Evolutionary conservation across 129 eudicot species (phyloP).

Genomic region (Flaveria robusta): DNA sequence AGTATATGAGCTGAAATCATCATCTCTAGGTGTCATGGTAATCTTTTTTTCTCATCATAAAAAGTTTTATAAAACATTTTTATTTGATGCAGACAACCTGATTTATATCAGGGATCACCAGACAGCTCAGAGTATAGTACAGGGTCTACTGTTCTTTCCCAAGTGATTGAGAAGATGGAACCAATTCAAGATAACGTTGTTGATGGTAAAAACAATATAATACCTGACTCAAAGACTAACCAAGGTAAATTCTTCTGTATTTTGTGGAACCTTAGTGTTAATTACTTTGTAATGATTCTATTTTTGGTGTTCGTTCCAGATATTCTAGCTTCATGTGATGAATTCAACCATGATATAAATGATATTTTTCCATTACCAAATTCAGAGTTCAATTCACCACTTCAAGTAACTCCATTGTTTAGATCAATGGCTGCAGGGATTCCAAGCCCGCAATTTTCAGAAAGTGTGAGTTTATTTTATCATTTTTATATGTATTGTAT

Average conservation of each 20-base stretch:
- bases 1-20: not conserved
- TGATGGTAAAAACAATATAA: slow-evolving; percentile 34
- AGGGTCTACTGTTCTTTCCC: slow-evolving; percentile 69
- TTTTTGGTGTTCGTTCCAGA: slow-evolving; percentile 29
- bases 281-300: not conserved
- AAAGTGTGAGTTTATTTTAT: slow-evolving; percentile 68
- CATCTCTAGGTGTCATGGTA: not conserved
- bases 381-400: slow-evolving; percentile 73
- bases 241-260: slow-evolving; percentile 23
- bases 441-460: slow-evolving; percentile 95
- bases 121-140: slow-evolving; percentile 93
- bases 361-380: slow-evolving; percentile 44
- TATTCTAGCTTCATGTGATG: slow-evolving; percentile 45
- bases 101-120: slow-evolving; percentile 67
- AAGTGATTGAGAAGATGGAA: slow-evolving; percentile 49
- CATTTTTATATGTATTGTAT: not conserved
- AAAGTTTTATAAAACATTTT: slow-evolving; percentile 3
- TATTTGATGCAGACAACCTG: slow-evolving; percentile 65
- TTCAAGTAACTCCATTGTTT: slow-evolving; percentile 90
- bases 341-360: slow-evolving; percentile 31
- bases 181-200: slow-evolving; percentile 41
- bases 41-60: not conserved
- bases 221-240: slow-evolving; percentile 31
- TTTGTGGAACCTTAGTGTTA: not conserved
- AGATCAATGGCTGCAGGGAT: slow-evolving; percentile 80